Base-by-base conservation (phyloP, 1,139 yeast genomes). In the Sugiyamaella xylanicola region DNA sequence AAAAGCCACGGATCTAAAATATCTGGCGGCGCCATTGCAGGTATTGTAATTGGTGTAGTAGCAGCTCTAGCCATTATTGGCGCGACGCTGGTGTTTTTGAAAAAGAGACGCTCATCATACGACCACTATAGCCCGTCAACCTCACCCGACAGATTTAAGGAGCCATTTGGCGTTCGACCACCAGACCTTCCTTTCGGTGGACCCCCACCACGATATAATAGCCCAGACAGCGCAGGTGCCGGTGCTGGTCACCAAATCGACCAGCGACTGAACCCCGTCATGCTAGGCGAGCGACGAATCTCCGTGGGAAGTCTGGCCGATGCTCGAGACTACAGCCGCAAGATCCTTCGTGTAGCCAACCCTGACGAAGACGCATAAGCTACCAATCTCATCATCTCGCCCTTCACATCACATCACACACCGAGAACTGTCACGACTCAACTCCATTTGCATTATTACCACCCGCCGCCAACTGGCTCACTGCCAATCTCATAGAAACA, bases 291-390 rank as follows among this genome's bases (percentile, higher is more conserved):
- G 68, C 80, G 90, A 59, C 77, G 95, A 60, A 74, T 86, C 56
- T 80, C 86, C 57, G 91, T 86, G 66, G 92, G 91, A 13, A 81
- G 87, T 21, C 76, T 87, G 59, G 92, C 90, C 13, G 95, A 87
- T 68, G 91, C 86, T 61, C 81, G 87, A 11, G 93, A 87, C 68
- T 86, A 86, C 71, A 79, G 86, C 49, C 77, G 91, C 63, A 86
- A 86, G 71, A 82, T 86, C 32, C 74, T 87, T 55, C 83, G 85
- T 59, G 92, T 87, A 22, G 86, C 91, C 45, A 87, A 86, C 66
- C 91, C 92, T 8, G 90, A 85, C 67, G 77, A 62, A 51, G 56
- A 56, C 32, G 48, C 51, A 17, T 57, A 37, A 47, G 15, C 16
- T 17, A 9, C 19, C 22, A 19, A 17, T 11, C 22, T 3, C 21